Percentiles rank a stretch among this genome's conserved stretches.
phyloP scores from a whole-genome alignment of 1,284 basidiomycete genomes.

The Vanrija sp. region DNA sequence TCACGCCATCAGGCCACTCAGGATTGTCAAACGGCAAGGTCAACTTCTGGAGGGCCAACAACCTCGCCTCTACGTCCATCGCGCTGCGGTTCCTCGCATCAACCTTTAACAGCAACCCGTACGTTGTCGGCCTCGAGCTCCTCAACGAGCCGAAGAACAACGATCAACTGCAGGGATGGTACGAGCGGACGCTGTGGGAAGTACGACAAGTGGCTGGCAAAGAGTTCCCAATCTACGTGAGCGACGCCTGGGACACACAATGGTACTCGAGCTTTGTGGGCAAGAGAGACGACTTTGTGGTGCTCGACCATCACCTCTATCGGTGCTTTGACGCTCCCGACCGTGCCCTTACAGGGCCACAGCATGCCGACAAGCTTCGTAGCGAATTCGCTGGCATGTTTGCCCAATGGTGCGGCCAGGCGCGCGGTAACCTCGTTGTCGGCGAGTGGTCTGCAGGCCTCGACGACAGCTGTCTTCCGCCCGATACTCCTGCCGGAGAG shows the following conservation, averaged over 20 bases:
- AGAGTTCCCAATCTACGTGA: slow-evolving; percentile 65
- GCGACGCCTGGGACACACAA: slow-evolving; percentile 72
- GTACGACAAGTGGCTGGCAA: slow-evolving; percentile 57
- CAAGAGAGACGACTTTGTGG: slow-evolving; percentile 53
- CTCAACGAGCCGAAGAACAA: slow-evolving; percentile 74
- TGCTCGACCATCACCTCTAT: slow-evolving; percentile 81
- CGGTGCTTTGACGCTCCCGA: slow-evolving; percentile 61
- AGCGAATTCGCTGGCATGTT: slow-evolving; percentile 23
- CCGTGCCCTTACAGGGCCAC: slow-evolving; percentile 56
- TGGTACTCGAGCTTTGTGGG: slow-evolving; percentile 62
- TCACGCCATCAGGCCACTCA: slow-evolving; percentile 33
- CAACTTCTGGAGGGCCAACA: slow-evolving; percentile 49
- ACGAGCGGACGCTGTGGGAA: slow-evolving; percentile 58
- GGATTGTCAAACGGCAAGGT: slow-evolving; percentile 46
- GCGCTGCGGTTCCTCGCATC: slow-evolving; percentile 53
- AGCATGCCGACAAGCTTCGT: slow-evolving; percentile 55
- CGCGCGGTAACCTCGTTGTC: slow-evolving; percentile 63
- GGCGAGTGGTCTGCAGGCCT: slow-evolving; percentile 83
- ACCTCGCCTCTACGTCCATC: slow-evolving; percentile 59
- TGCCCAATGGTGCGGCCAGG: slow-evolving; percentile 8
- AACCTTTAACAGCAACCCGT: slow-evolving; percentile 53
- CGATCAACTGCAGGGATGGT: slow-evolving; percentile 61
- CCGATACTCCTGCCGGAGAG: slow-evolving; percentile 51
- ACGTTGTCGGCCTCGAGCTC: slow-evolving; percentile 75
- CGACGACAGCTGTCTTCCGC: slow-evolving; percentile 61